phyloP scores from a whole-genome alignment of 148 eudicot species.

The Amaranthus cruentus region DNA sequence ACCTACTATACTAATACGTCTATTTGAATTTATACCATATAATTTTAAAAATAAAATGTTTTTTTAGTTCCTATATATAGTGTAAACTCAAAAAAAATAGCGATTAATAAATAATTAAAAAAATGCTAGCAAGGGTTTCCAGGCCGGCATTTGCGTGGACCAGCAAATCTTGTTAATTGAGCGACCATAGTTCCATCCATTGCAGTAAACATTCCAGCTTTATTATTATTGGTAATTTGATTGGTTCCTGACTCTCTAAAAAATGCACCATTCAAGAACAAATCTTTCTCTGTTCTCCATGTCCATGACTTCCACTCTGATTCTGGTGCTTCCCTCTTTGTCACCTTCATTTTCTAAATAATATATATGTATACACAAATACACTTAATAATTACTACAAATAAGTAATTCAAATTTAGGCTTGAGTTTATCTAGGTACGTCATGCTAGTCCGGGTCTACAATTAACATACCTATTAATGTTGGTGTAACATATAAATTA shows the following conservation, averaged over 20 bases:
- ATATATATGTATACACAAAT: background rate
- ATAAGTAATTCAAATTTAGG: no score
- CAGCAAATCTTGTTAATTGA: conserved; percentile 26
- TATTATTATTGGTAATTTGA: background rate
- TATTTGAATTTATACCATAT: no score
- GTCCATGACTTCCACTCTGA: conserved; percentile 48
- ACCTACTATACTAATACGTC: no score
- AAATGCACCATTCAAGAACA: conserved; percentile 47
- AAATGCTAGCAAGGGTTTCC: conserved; percentile 31
- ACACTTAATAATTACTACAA: no score
- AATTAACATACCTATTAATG: no score
- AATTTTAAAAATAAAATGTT: no score
- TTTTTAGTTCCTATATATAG: no score
- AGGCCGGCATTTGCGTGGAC: conserved; percentile 36
- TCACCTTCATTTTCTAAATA: conserved; percentile 30
- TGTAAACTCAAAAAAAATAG: no score
- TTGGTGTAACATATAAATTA: no score
- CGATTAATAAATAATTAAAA: background rate
- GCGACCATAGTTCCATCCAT: conserved; percentile 29
- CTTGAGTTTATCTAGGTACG: no score
- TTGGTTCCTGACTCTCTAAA: conserved; percentile 34
- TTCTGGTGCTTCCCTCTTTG: conserved; percentile 45
- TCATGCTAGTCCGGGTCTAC: background rate
- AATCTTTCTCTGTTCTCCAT: conserved; percentile 50
- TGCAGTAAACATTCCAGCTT: conserved; percentile 19